Percentiles rank a stretch among this genome's conserved stretches.
These are phyloP conservation scores for Heterotrichella gracilis DNA, from an alignment of 352 stramenopile species.

Conservation along the genomic window DNA sequence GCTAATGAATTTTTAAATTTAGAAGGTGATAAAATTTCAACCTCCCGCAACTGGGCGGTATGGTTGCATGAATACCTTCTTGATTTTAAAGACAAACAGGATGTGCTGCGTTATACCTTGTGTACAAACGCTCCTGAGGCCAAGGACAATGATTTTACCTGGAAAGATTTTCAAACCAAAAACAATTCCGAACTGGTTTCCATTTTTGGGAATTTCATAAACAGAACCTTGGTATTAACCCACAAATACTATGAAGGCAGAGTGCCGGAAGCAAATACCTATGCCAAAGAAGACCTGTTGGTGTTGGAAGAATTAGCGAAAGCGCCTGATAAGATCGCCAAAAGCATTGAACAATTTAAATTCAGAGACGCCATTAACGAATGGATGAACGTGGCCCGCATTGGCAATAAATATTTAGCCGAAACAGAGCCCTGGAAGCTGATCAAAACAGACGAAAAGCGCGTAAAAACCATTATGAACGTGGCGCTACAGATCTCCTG, in stretches of 20 bases:
- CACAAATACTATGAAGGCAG: neutral
- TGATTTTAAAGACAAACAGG: slow-evolving; percentile 1
- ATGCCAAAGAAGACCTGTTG: neutral
- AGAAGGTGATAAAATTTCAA: slow-evolving; percentile 20
- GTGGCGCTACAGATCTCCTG: neutral
- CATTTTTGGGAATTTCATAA: slow-evolving; percentile 20
- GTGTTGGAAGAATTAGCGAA: neutral
- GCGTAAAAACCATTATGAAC: slow-evolving; percentile 1
- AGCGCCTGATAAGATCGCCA: neutral
- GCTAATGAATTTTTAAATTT: slow-evolving; percentile 21
- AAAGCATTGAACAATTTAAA: neutral
- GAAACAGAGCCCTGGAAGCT: neutral
- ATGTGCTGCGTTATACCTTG: neutral
- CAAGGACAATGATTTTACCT: slow-evolving; percentile 20
- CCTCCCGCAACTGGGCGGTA: slow-evolving; percentile 17
- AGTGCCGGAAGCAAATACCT: neutral
- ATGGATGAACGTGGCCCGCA: neutral
- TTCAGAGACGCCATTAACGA: neutral
- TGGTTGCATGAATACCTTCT: slow-evolving; percentile 17
- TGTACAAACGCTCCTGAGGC: slow-evolving; percentile 11
- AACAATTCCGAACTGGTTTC: slow-evolving; percentile 22
- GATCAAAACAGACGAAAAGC: neutral
- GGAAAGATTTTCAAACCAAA: slow-evolving; percentile 18
- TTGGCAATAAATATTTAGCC: slow-evolving; percentile 5
- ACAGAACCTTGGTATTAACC: neutral